Evolutionary conservation across 2,329 filamentous ascomycete genomes (phyloP).

Genomic region (Xylariaceae sp.): DNA sequence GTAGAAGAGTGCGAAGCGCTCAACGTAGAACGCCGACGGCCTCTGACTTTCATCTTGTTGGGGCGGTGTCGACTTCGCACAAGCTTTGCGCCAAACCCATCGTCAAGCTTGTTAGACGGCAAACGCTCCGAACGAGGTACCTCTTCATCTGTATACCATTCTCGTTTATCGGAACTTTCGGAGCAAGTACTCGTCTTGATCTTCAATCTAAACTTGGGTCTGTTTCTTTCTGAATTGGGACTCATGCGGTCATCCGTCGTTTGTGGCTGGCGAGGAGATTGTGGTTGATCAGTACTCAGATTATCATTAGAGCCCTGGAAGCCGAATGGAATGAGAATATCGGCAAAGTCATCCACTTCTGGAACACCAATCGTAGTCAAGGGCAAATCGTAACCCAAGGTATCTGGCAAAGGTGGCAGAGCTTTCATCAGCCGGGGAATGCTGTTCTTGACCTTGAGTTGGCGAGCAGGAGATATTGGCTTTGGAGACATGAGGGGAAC

Average conservation of each 20-base stretch:
- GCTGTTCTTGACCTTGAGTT: constrained; percentile 44
- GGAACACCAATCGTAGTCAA: constrained; percentile 20
- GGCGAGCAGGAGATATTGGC: constrained; percentile 43
- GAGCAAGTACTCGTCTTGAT: constrained; percentile 22
- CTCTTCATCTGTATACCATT: constrained; percentile 13
- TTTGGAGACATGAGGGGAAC: constrained; percentile 41
- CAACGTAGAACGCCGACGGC: constrained; percentile 18
- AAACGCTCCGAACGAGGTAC: constrained; percentile 7
- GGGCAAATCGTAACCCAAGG: constrained; percentile 22
- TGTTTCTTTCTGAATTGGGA: constrained; percentile 17
- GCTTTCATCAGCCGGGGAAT: constrained; percentile 50
- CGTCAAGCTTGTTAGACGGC: constrained; percentile 13
- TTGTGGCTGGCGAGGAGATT: not conserved
- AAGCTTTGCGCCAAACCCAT: constrained; percentile 3
- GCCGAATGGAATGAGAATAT: constrained; percentile 28
- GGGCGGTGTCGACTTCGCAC: constrained; percentile 7
- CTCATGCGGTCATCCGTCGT: not conserved
- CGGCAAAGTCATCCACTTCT: constrained; percentile 27
- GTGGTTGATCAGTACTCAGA: not conserved
- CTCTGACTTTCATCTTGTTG: constrained; percentile 26
- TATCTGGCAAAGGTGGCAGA: constrained; percentile 42
- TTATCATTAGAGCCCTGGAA: constrained; percentile 12
- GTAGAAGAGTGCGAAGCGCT: constrained; percentile 22
- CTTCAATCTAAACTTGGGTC: constrained; percentile 28
- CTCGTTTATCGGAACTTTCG: constrained; percentile 15